Base-by-base conservation (phyloP, 2,329 filamentous ascomycete species). In the Talaromyces sp. region DNA sequence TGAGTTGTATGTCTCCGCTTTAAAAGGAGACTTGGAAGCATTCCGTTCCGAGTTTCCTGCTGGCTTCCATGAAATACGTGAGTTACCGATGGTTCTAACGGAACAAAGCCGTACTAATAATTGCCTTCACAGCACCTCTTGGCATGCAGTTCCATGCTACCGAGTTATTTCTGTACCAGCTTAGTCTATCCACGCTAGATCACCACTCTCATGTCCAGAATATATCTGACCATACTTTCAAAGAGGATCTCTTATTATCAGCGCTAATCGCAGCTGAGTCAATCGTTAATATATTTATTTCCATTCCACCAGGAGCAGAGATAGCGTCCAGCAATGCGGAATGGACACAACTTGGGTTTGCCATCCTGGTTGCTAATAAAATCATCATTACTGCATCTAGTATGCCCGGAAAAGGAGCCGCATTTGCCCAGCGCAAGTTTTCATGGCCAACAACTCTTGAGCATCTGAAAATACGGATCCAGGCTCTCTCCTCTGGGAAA, bases 321-420 rank as follows among this genome's bases (percentile, higher is more conserved):
- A 68, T 72, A 52, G 66, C 66, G 1, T 69, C 78, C 18, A 77
- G 72, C 40, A 77, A 78, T 56, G 68, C 73, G 1, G 70, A 77
- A 62, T 78, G 76, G 75, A 68, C 79, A 2, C 76, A 79, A 61
- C 58, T 77, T 16, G 74, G 70, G 4, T 77, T 78, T 60, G 70
- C 66, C 30, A 61, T 70, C 61, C 61, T 71, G 9, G 53, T 69
- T 23, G 60, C 61, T 3, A 67, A 61, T 54, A 64, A 64, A n/a
- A 57, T 62, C 28, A 59, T 59, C 10, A 61, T 36, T 28, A 57
- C 54, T 34, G 30, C 56, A 65, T 72, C 36, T 30, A 31, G 10
- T 18, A 2, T 30, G 14, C 50, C 30, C 5, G 50, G 50, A 31
- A 28, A 28, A 27, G 50, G 16, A 4, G 16, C 50, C 4, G 27